Evolutionary conservation across 2,329 filamentous ascomycete species (phyloP).

Genomic region (Pseudogymnoascus sp.): DNA sequence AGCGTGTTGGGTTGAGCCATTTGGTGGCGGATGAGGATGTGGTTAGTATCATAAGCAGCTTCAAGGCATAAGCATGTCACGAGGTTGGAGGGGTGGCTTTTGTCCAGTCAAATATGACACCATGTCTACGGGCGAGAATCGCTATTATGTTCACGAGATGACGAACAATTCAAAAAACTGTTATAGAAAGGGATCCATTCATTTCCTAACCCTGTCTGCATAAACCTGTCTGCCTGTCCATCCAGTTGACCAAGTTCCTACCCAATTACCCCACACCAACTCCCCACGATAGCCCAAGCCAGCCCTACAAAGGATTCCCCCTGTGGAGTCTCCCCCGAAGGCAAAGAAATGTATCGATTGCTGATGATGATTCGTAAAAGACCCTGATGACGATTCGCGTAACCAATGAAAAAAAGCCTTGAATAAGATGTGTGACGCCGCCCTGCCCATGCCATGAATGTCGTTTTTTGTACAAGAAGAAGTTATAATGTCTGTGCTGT

Average conservation of each 20-base stretch:
- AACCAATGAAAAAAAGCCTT: slow-evolving; percentile 9
- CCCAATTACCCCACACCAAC: slow-evolving; percentile 6
- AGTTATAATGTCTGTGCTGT: slow-evolving; percentile 1
- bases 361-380: slow-evolving; percentile 7
- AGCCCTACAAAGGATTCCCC: background rate
- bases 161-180: background rate
- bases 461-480: slow-evolving; percentile 8
- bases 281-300: slow-evolving; percentile 1
- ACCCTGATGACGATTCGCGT: slow-evolving; percentile 7
- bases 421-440: slow-evolving; percentile 9
- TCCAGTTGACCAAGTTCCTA: slow-evolving; percentile 1
- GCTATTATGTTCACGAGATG: slow-evolving; percentile 3
- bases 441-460: background rate
- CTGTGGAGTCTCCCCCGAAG: background rate
- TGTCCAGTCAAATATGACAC: background rate
- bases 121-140: background rate
- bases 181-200: background rate
- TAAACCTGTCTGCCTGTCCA: background rate
- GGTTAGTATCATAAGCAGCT: slow-evolving; percentile 59
- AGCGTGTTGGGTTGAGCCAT: slow-evolving; percentile 83
- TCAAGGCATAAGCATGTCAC: slow-evolving; percentile 43
- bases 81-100: background rate
- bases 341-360: slow-evolving; percentile 8
- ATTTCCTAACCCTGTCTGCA: background rate
- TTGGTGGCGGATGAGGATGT: slow-evolving; percentile 65